Evolutionary conservation across 176 grass and related monocot species (phyloP), one percentile per base, ranked within the genome.

Genomic region (Eragrostis curvula): DNA sequence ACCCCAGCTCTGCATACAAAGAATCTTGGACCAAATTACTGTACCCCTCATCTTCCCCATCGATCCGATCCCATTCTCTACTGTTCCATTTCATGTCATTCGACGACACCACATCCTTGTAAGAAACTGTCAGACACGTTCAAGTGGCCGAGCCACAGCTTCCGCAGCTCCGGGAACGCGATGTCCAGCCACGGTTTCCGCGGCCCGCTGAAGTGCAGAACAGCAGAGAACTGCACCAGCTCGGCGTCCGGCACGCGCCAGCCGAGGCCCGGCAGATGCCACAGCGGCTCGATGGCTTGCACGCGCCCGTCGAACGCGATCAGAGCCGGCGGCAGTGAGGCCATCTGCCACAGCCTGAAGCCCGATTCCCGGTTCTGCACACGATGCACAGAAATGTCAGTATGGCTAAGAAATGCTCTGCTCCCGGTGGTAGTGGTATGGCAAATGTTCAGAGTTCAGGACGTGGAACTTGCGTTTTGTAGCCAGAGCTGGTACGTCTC

Each of bases 111-210:
- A 6, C 97, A 99, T 46, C 64, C 90, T 58, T 42, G 77, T 42
- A 99, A 82, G 76, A 94, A 87, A 46, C 89, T 92, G 80, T 92
- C 89, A 2, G 93, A 89, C 8, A 21, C 61, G 87, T 99, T 94
- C 28, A 96, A 39, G 85, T 99, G 80, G 42, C 68, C 42, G 64
- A 70, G 87, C 97, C 97, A 99, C 52, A 99, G 70, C 15, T 86
- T 65, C 73, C 80, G 93, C 29, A 91, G 85, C 74, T 75, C 82
- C 56, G 82, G 91, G 78, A 82, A 89, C 36, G 79, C 86, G 16
- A 93, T 82, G 73, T 96, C 93, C 49, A 99, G 87, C 97, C 97
- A 99, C 15, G 97, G 97, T 73, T 99, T 99, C 50, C 88, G 75
- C 36, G 93, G 90, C 52, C 97, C 97, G 45, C 91, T 99, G 89